Conservation (phyloP, 1,139 yeast species). For the Debaryomyces coudertii region DNA sequence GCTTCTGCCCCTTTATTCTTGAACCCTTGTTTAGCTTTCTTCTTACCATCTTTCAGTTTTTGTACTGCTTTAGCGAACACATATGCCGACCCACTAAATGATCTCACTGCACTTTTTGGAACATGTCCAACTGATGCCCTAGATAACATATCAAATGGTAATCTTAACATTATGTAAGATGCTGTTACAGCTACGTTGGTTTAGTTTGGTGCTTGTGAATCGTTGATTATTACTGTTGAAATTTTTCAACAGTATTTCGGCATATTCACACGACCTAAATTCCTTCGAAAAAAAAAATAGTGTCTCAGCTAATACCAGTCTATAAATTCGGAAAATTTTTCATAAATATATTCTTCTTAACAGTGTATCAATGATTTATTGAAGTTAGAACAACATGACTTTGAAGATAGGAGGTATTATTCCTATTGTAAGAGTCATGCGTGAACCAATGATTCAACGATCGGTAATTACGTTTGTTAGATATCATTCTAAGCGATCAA, state of each 20-base stretch:
- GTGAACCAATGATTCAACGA: background rate
- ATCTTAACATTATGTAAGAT: conserved; percentile 6
- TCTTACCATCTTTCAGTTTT: conserved; percentile 28
- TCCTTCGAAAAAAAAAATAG: background rate
- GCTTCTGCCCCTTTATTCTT: conserved; percentile 22
- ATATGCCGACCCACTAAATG: conserved; percentile 13
- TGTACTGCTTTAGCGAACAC: conserved; percentile 22
- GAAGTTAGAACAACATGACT: conserved; percentile 3
- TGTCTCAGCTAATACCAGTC: conserved; percentile 4
- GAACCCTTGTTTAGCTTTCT: conserved; percentile 31
- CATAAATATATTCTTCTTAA: background rate
- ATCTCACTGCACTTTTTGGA: conserved; percentile 1
- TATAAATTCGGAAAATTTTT: conserved; percentile 6
- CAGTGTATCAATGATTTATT: background rate
- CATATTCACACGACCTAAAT: conserved; percentile 2
- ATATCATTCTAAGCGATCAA: conserved; percentile 7
- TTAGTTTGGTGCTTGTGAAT: background rate
- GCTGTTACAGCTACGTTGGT: conserved; percentile 1
- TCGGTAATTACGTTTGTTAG: background rate
- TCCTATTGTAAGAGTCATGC: conserved; percentile 6
- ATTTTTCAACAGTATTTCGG: conserved; percentile 5
- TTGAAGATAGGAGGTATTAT: conserved; percentile 1
- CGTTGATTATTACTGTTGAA: conserved; percentile 4
- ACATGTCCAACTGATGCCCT: background rate
- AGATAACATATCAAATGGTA: conserved; percentile 3